phyloP scores from a whole-genome alignment of 2,329 filamentous ascomycete genomes.

The Pseudogymnoascus sp. region DNA sequence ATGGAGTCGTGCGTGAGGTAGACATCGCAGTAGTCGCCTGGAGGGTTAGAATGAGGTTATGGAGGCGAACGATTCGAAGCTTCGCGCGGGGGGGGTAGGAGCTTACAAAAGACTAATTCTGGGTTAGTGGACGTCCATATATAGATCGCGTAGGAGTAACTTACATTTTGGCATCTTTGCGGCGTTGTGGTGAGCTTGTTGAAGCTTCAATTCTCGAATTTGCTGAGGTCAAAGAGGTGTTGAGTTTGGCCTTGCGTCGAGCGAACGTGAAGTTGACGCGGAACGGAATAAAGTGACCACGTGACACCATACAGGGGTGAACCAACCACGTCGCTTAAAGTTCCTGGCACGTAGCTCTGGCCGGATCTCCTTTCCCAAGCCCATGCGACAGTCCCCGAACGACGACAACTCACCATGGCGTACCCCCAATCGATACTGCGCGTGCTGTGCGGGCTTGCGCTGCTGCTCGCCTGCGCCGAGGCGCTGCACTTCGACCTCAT shows the following conservation, averaged over 20 bases:
- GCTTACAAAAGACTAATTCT: constrained; percentile 28
- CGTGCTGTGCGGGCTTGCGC: constrained; percentile 50
- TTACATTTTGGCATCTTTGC: constrained; percentile 81
- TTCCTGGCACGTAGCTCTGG: constrained; percentile 3
- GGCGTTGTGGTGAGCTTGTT: neutral
- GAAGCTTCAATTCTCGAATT: constrained; percentile 2
- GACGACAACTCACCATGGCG: constrained; percentile 37
- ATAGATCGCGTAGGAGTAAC: constrained; percentile 29
- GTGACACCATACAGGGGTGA: neutral
- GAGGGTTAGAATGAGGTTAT: constrained; percentile 17
- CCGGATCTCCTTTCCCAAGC: constrained; percentile 4
- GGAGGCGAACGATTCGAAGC: neutral
- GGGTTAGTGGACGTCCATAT: neutral
- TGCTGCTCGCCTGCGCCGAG: constrained; percentile 46
- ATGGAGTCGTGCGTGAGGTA: constrained; percentile 99
- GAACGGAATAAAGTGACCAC: neutral
- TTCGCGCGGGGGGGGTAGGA: constrained; percentile 15
- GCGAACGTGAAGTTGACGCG: neutral
- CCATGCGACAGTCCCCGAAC: neutral
- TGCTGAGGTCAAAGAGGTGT: neutral
- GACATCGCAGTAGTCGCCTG: constrained; percentile 97
- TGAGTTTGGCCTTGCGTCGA: neutral
- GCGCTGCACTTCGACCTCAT: constrained; percentile 92
- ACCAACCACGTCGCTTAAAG: constrained; percentile 7
- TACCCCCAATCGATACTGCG: constrained; percentile 46